Base-by-base conservation (phyloP, 768 basidiomycete genomes). In the Termitomyces heimii region DNA sequence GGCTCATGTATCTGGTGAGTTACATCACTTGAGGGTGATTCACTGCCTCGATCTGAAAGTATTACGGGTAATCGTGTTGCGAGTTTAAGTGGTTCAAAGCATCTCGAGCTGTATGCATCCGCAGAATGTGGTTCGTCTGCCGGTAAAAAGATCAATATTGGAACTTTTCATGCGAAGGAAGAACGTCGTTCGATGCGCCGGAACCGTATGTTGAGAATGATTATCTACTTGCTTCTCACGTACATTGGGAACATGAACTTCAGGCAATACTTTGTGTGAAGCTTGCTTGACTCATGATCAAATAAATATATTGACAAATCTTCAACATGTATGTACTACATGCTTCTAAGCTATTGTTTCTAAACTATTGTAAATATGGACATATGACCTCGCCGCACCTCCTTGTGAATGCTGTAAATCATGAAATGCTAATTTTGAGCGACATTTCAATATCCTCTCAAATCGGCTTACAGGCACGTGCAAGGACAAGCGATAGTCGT, bases 171-270 rank as follows among this genome's bases (percentile, higher is more conserved):
- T 20, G 62, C 63, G 1, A 60, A 64, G 6, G 66, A 68, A 50
- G 68, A 14, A 71, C 68, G 3, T 51, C 56, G 10, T 67, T 68
- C 39, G 60, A 63, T 28, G 71, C 68, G 0, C 65, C 75, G 0
- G 75, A 75, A 71, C 75, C 79, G 3, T 69, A 75, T 14, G 62
- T 74, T 0, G 66, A 70, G 7, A 70, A 69, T 32, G 69, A 75
- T 18, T 75, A 81, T 52, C 26, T 82, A 2, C 58, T 72, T 5
- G 60, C 67, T 5, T 67, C 68, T 12, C 81, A 77, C 57, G 61
- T 62, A 10, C 63, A 68, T 26, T 79, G 82, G 68, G 82, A 82
- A 57, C 67, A 74, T 6, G 79, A 82, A 22, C 68, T 75, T 1
- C 70, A 71, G 56, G 69, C 71, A 0, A 60, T 84, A 5, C 63